Conservation (phyloP, 495 filamentous ascomycete species). For the Penicillium longicatenatum region DNA sequence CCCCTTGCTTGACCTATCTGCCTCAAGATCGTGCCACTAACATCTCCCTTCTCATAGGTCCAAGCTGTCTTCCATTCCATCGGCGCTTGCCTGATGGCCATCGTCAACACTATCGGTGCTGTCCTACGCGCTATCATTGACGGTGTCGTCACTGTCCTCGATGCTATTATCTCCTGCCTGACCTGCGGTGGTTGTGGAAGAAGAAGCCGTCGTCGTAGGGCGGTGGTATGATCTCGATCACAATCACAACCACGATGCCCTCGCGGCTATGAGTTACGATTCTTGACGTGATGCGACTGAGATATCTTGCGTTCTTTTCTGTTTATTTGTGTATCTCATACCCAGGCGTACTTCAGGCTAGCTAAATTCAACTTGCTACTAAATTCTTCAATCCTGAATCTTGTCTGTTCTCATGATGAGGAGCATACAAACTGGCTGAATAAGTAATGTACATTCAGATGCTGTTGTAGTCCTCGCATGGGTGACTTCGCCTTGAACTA, state of each 20-base stretch:
- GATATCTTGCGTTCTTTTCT: conserved; percentile 1
- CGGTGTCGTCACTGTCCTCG: conserved; percentile 76
- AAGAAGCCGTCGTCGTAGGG: conserved; percentile 34
- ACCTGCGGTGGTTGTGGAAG: conserved; percentile 70
- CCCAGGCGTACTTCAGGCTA: conserved; percentile 13
- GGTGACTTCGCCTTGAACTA: too few relatives aligned
- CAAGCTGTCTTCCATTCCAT: conserved; percentile 77
- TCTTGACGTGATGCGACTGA: conserved; percentile 6
- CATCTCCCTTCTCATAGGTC: conserved; percentile 56
- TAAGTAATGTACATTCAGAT: not conserved
- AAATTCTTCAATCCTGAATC: too few relatives aligned
- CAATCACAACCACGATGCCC: not conserved
- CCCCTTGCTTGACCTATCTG: conserved; percentile 1
- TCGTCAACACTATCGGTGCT: conserved; percentile 78
- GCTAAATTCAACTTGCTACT: not conserved
- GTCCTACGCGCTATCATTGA: conserved; percentile 79
- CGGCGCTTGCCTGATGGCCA: conserved; percentile 78
- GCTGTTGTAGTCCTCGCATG: not conserved
- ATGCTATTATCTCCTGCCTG: conserved; percentile 82
- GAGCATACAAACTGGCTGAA: not conserved
- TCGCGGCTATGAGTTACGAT: conserved; percentile 9
- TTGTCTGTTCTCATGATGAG: not conserved
- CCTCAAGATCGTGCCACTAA: conserved; percentile 19
- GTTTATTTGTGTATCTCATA: conserved; percentile 16
- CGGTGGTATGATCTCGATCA: conserved; percentile 19